A percentile compares a stretch with the other conserved stretches of the same genome.
Evolutionary conservation across 2,329 filamentous ascomycete genomes (phyloP).

Genomic region (Aspergillus spinulosporus): DNA sequence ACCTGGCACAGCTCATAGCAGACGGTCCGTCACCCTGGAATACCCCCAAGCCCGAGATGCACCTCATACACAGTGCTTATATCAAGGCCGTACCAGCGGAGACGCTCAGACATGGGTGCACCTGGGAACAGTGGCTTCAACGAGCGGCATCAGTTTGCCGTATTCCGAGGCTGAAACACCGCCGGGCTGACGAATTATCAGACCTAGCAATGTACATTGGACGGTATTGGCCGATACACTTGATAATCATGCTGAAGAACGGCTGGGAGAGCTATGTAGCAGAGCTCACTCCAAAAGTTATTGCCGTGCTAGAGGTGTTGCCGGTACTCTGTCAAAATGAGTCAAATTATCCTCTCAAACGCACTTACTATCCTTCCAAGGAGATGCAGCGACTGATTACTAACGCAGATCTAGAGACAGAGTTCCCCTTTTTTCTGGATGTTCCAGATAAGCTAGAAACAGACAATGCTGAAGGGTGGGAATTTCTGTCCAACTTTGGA

Average conservation of each 20-base stretch:
- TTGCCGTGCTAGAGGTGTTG: background rate
- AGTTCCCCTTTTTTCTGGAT: no score
- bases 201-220: background rate
- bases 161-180: slow-evolving; percentile 8
- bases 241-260: background rate
- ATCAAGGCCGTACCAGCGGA: background rate
- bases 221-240: background rate
- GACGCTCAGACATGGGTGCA: background rate
- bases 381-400: background rate
- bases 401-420: no score
- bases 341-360: background rate
- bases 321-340: background rate
- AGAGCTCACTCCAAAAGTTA: background rate
- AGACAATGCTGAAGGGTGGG: background rate
- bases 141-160: slow-evolving; percentile 3
- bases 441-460: no score
- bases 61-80: slow-evolving; percentile 8
- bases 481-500: background rate
- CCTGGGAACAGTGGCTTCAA: slow-evolving; percentile 12
- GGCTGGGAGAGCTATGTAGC: background rate
- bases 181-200: background rate
- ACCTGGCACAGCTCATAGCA: background rate
- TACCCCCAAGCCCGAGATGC: background rate
- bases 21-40: background rate
- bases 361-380: background rate